Evolutionary conservation across 192 early-diverging fungal genomes (phyloP).

Genomic region (Coemansia sp.): DNA sequence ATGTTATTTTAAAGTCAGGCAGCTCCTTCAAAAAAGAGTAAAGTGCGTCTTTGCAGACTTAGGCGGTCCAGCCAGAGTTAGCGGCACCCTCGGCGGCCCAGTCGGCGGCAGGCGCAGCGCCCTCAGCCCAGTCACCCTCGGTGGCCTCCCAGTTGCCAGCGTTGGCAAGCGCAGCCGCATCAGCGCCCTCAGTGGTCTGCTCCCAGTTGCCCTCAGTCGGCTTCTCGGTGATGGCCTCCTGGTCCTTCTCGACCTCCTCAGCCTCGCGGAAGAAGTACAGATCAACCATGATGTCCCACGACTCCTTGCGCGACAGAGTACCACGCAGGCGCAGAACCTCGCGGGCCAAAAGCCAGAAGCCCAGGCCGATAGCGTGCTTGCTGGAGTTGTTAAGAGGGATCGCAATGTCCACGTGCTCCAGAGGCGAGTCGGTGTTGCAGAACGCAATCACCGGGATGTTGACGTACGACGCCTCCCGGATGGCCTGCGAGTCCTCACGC

Average conservation of each 20-base stretch:
- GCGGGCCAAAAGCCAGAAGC: constrained; percentile 96
- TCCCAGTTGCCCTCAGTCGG: constrained; percentile 56
- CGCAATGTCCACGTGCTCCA: constrained; percentile 94
- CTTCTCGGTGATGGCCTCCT: constrained; percentile 60
- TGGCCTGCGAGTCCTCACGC: constrained; percentile 96
- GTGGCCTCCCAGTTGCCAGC: constrained; percentile 53
- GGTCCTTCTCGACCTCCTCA: constrained; percentile 95
- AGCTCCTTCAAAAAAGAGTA: neutral
- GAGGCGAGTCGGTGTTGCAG: constrained; percentile 95
- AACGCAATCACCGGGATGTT: constrained; percentile 99
- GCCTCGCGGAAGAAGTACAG: constrained; percentile 99
- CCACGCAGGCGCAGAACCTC: constrained; percentile 99
- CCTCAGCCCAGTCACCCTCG: constrained; percentile 47
- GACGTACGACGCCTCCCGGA: constrained; percentile 99
- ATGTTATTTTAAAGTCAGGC: neutral
- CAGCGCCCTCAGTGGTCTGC: constrained; percentile 47
- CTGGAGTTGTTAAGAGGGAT: constrained; percentile 99
- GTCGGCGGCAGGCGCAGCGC: constrained; percentile 46
- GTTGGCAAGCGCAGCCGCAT: constrained; percentile 27
- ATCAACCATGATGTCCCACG: constrained; percentile 99
- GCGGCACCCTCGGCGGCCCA: constrained; percentile 68
- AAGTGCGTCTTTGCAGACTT: constrained; percentile 6
- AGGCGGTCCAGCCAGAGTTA: constrained; percentile 37
- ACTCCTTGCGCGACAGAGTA: constrained; percentile 75
- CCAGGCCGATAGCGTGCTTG: constrained; percentile 98